Percentiles rank a stretch among this genome's conserved stretches.
phyloP scores from a whole-genome alignment of 2,329 filamentous ascomycete species.

The Apiospora malaysiana region DNA sequence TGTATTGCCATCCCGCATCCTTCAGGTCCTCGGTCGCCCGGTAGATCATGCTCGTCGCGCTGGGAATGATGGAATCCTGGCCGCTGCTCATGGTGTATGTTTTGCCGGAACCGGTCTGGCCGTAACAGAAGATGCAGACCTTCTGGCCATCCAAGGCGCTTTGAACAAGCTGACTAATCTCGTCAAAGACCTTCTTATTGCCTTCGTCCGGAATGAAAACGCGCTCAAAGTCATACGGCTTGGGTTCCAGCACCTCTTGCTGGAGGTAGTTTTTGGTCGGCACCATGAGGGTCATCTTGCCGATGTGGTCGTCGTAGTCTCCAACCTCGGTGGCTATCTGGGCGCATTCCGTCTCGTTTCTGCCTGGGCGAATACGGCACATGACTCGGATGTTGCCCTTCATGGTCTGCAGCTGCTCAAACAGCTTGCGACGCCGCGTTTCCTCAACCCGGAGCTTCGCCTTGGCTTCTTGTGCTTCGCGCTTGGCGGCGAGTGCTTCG shows the following conservation, averaged over 20 bases:
- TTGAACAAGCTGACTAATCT: constrained; percentile 96
- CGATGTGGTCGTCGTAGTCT: constrained; percentile 62
- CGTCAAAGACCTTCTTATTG: constrained; percentile 89
- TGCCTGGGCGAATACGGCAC: constrained; percentile 86
- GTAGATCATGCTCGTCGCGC: constrained; percentile 92
- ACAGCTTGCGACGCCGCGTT: constrained; percentile 79
- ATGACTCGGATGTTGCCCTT: constrained; percentile 99
- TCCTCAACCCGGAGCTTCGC: constrained; percentile 34
- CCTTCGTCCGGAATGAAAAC: constrained; percentile 81
- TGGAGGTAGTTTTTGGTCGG: constrained; percentile 81
- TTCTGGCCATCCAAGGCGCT: constrained; percentile 97
- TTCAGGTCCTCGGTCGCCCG: constrained; percentile 81
- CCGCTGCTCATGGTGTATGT: constrained; percentile 85
- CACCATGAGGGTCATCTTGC: constrained; percentile 87
- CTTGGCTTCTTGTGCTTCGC: constrained; percentile 26
- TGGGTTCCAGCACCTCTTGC: constrained; percentile 71
- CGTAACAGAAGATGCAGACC: constrained; percentile 98
- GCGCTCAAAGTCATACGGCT: constrained; percentile 89
- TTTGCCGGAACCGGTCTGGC: constrained; percentile 96
- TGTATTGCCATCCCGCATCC: constrained; percentile 93
- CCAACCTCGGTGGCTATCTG: constrained; percentile 81
- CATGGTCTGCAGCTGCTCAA: constrained; percentile 97
- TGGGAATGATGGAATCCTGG: constrained; percentile 90
- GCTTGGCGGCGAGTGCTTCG: constrained; percentile 23
- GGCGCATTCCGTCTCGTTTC: constrained; percentile 64